Evolutionary conservation across 768 basidiomycete genomes (phyloP), one percentile per base, ranked within the genome.

Genomic region (Lentinula guzmanii): DNA sequence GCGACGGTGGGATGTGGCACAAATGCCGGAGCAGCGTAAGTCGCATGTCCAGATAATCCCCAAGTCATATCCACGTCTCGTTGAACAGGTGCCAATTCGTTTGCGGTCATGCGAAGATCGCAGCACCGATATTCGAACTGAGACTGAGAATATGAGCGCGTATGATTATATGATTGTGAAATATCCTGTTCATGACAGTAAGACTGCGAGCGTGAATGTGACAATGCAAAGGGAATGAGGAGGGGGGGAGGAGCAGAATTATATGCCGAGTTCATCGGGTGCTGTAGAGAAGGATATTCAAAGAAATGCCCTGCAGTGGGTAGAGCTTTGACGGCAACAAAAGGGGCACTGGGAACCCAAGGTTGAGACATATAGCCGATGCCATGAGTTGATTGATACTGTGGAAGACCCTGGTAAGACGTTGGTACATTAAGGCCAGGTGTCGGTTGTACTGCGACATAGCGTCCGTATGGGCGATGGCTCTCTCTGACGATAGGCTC

Each of bases 401-500:
- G 63, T 33, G 71, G 60, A 39, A 75, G 58, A 31, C 37, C 34
- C 51, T 64, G 71, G 67, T 75, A 81, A 65, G 75, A 60, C 63
- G 73, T 63, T 67, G 55, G 41, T 72, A 75, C 64, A 43, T 35
- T 39, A 35, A 76, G 70, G 28, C 75, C 66, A 34, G 79, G 70
- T 18, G 82, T 71, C 16, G 87, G 77, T 60, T 84, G 86, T 35
- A 86, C 83, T 15, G 87, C 88, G 46, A 87, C 75, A 61, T 91
- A 91, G 46, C 85, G 81, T 2, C 82, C 83, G 60, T 74, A 81
- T 45, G 70, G 70, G 57, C 85, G 77, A 65, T 77, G 81, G 58
- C 76, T 73, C 57, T 82, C 78, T 37, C 85, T 81, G 34, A 82
- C 71, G 61, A 91, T 82, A 16, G 88, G 90, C 65, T 91, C 90